Evolutionary conservation across 1,284 basidiomycete species (phyloP), one percentile per base, ranked within the genome.

Genomic region (Leccinum laetum): DNA sequence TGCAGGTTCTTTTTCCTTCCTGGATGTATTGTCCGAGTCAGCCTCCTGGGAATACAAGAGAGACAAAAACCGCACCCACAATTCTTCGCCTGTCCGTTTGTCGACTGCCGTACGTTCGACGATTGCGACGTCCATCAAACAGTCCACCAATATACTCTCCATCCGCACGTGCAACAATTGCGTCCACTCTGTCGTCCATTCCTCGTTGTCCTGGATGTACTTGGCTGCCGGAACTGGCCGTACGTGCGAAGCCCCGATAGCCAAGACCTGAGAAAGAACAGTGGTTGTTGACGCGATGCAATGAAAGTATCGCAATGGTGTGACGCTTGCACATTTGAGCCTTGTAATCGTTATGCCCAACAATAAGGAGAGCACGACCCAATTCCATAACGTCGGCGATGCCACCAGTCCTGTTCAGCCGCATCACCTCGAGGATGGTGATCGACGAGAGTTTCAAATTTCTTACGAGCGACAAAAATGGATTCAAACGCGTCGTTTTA

Each of bases 401-500:
- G 29, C 93, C 93, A 18, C 93, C 92, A 1, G 86, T 84, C 5
- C 92, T 91, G 58, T 91, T 86, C 57, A 96, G 79, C 16, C 94
- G 87, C 92, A 99, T 94, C 61, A 96, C 77, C 76, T 98, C 96
- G 41, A 97, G 84, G 68, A 99, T 94, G 4, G 93, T 92, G 73
- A 99, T 90, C 26, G 98, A 83, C 0, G 95, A 95, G 16, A 99
- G 84, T 93, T 60, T 93, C 87, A 0, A 91, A 82, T 10, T 89
- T 85, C 39, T 41, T 21, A 99, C 82, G 0, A 96, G 85, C 1
- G 83, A 80, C 8, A 98, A 80, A 79, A 96, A 97, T 2, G 93
- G 87, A 13, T 77, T 79, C 35, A 87, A 72, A 68, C 66, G 61
- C 46, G 58, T 46, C 9, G 68, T 49, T 52, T 65, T 68, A 29